A percentile compares a stretch with the other conserved stretches of the same genome.
Evolutionary conservation across 2,329 filamentous ascomycete species (phyloP).

Genomic region (Thielaviopsis euricoi): DNA sequence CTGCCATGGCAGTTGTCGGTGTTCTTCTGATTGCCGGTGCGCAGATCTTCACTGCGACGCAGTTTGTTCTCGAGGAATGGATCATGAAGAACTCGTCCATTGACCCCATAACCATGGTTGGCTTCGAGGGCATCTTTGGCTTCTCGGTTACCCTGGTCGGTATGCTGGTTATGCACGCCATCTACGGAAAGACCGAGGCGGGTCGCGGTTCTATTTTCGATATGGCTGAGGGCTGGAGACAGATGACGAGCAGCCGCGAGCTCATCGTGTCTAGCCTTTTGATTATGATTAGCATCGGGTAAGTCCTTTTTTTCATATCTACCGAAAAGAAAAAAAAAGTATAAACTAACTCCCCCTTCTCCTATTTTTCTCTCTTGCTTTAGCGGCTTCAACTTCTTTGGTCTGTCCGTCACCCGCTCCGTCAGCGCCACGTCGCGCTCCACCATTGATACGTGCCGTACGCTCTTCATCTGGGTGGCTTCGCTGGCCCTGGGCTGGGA

Average conservation of each 20-base stretch:
- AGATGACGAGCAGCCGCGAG: slow-evolving; percentile 55
- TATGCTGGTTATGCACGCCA: slow-evolving; percentile 66
- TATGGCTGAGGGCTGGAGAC: slow-evolving; percentile 64
- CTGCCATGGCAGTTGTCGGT: slow-evolving; percentile 54
- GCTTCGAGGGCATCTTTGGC: slow-evolving; percentile 91
- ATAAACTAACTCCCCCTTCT: slow-evolving; percentile 7
- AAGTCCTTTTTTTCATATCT: slow-evolving; percentile 15
- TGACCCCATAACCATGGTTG: slow-evolving; percentile 79
- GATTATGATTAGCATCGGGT: slow-evolving; percentile 98
- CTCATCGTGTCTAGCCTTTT: slow-evolving; percentile 65
- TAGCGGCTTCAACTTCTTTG: slow-evolving; percentile 97
- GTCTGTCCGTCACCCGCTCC: slow-evolving; percentile 73
- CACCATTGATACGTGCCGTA: slow-evolving; percentile 94
- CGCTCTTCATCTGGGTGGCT: slow-evolving; percentile 95
- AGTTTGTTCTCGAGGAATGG: slow-evolving; percentile 92
- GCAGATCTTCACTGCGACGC: slow-evolving; percentile 90
- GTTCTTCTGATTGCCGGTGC: slow-evolving; percentile 83
- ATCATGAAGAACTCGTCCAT: slow-evolving; percentile 52
- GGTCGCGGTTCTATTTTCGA: slow-evolving; percentile 81
- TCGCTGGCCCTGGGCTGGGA: slow-evolving; percentile 92
- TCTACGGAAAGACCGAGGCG: slow-evolving; percentile 55
- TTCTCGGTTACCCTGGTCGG: slow-evolving; percentile 61
- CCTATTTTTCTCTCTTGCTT: slow-evolving; percentile 11
- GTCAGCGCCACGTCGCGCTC: slow-evolving; percentile 88
- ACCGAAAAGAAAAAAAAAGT: not conserved